Evolutionary conservation across 768 basidiomycete species (phyloP).

Genomic region (Xerocomellus intermedius): DNA sequence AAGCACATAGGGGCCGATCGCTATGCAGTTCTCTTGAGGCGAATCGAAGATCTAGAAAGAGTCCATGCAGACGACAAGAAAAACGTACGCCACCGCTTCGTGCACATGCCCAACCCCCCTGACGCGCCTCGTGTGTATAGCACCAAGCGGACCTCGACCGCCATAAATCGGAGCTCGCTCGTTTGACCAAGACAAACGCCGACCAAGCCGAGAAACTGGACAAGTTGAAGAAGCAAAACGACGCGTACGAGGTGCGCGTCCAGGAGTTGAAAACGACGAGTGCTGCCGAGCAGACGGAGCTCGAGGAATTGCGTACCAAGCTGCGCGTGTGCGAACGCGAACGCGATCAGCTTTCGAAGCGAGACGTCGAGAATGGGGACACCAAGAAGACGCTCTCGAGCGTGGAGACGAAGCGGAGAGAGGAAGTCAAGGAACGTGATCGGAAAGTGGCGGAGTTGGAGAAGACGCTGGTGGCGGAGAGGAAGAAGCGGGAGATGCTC

Average conservation of each 20-base stretch:
- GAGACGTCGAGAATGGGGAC: slow-evolving; percentile 53
- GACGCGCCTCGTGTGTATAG: slow-evolving; percentile 34
- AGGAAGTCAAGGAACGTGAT: slow-evolving; percentile 57
- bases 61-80: slow-evolving; percentile 67
- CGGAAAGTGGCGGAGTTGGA: slow-evolving; percentile 55
- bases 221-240: slow-evolving; percentile 63
- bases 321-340: slow-evolving; percentile 60
- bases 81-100: slow-evolving; percentile 39
- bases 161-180: slow-evolving; percentile 54
- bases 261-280: slow-evolving; percentile 58
- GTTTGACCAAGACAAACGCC: slow-evolving; percentile 42
- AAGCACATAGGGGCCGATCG: slow-evolving; percentile 39
- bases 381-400: slow-evolving; percentile 48
- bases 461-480: slow-evolving; percentile 49
- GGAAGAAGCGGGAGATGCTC: slow-evolving; percentile 45
- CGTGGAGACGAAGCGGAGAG: slow-evolving; percentile 49
- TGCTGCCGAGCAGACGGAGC: slow-evolving; percentile 52
- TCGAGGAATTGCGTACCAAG: slow-evolving; percentile 62
- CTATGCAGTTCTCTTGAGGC: slow-evolving; percentile 55
- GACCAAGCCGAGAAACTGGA: slow-evolving; percentile 57
- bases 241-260: slow-evolving; percentile 53
- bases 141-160: slow-evolving; percentile 60
- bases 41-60: slow-evolving; percentile 62
- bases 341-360: slow-evolving; percentile 46
- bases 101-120: not conserved